Evolutionary conservation across 2,329 filamentous ascomycete species (phyloP), one percentile per base, ranked within the genome.

Genomic region (Calonectria hongkongensis): DNA sequence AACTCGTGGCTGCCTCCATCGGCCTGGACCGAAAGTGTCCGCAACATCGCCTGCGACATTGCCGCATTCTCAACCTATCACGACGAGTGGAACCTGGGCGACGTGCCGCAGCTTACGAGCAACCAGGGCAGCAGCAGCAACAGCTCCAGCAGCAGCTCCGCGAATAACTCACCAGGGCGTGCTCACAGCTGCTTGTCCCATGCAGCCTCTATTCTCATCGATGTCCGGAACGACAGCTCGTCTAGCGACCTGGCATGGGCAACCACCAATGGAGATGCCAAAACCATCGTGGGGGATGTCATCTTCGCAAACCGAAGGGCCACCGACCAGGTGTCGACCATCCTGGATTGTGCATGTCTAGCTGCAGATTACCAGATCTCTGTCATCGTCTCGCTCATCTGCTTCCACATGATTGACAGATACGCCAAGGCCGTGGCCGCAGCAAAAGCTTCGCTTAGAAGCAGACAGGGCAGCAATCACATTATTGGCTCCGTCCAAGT

Each of bases 231-330:
- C 50, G 50, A 54, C 50, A 54, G 27, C 50, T 54, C 50, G 12
- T 33, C 28, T 8, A 54, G 50, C 50, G 50, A 54, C 6, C 2
- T 54, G 6, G 7, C 18, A 5, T 54, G 50, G 50, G 50, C 28
- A 5, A 54, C 50, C 3, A 33, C 50, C 50, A 54, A 54, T 10
- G 50, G 50, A n/a, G 50, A 54, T n/a, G 50, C 50, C 6, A 54
- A 54, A 25, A 33, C 50, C 0, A n/a, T 54, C 15, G 28, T 54
- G 1, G 50, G 50, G 18, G 50, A 54, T 16, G 28, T 54, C 15
- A 54, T 54, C 28, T 54, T 54, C 50, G 50, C 50, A n/a, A 54
- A 54, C 50, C 50, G 50, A 33, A 54, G 50, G 50, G 27, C 50
- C 28, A 54, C 50, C 1, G 16, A 13, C 16, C 50, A 54, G 15